Evolutionary conservation across 2,329 filamentous ascomycete genomes (phyloP), one percentile per base, ranked within the genome.

Genomic region (Ascochyta viciae-villosae): DNA sequence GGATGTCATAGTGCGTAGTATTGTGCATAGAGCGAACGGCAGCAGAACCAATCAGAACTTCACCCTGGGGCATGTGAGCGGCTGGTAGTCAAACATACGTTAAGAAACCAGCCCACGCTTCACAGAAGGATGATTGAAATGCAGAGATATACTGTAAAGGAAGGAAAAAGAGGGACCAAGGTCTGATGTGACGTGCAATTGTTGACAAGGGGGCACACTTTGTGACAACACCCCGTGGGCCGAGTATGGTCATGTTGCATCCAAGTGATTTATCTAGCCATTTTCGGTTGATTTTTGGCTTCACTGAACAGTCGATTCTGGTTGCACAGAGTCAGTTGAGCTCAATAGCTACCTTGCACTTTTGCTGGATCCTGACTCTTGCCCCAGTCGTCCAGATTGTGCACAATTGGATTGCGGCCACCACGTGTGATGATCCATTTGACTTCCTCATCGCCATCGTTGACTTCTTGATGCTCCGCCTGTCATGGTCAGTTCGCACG

Each of bases 381-480:
- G 12, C 84, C 83, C 87, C 88, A 91, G 22, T 82, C 85, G 10
- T 82, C 80, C 51, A 90, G 64, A 65, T 87, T 86, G 24, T 86
- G 85, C 6, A 88, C 85, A 1, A 86, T 80, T 0, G 88, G 87
- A 51, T 80, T 78, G 2, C 82, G 71, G 0, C 87, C 88, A 61
- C 83, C 86, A 22, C 87, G 81, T 5, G 86, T 85, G 40, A 91
- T 82, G 10, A 89, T 82, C 85, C 87, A 89, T 34, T 86, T 82
- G 2, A 88, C 76, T 42, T 88, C 85, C 29, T 84, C 81, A 39
- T 87, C 84, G 1, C 82, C 82, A 34, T 89, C 83, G 64, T 91
- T 91, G 19, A 87, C 78, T 50, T 88, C 82, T 70, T 90, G 87
- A 74, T 91, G 87, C 70, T 91, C 88, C 0, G 85, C 85, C 53